Percentiles rank a stretch among this genome's conserved stretches.
Conservation (phyloP, 495 filamentous ascomycete genomes). For the Penicillium parvum region DNA sequence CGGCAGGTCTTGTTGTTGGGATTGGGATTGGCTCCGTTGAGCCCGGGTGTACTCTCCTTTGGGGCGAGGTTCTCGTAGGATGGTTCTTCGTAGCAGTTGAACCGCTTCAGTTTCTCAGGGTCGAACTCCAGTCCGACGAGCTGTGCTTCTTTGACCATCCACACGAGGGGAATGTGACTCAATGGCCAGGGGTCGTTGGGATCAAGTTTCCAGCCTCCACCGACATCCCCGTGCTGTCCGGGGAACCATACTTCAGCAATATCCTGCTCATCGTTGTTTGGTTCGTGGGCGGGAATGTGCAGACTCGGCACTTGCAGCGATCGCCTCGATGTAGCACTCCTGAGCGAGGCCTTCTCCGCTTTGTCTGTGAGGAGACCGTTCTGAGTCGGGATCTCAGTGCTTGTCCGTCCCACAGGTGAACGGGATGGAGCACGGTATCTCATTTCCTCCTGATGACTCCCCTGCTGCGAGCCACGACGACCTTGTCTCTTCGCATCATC, state of each 20-base stretch:
- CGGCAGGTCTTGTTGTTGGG: neutral
- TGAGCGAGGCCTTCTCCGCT: constrained; percentile 6
- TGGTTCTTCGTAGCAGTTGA: constrained; percentile 49
- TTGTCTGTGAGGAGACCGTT: constrained; percentile 5
- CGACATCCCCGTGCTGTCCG: constrained; percentile 75
- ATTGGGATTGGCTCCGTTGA: neutral
- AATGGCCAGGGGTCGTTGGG: constrained; percentile 50
- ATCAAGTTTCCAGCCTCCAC: constrained; percentile 69
- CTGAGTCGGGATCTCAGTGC: constrained; percentile 1
- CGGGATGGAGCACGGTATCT: constrained; percentile 13
- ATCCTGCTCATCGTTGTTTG: constrained; percentile 60
- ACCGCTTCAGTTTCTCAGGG: constrained; percentile 54
- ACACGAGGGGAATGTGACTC: constrained; percentile 67
- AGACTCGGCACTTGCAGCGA: constrained; percentile 8
- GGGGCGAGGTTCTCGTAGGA: neutral
- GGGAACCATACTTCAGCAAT: constrained; percentile 78
- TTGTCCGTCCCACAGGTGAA: constrained; percentile 3
- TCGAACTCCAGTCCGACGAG: constrained; percentile 67
- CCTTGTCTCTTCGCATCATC: neutral
- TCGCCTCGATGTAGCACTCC: constrained; percentile 7
- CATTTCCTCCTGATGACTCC: constrained; percentile 1
- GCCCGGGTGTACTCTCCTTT: neutral
- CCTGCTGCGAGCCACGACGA: neutral
- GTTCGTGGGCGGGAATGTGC: constrained; percentile 3
- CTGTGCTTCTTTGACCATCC: constrained; percentile 76